Evolutionary conservation across 228 moss, liverwort and hornwort genomes (phyloP), one percentile per base, ranked within the genome.

Genomic region (Sphagnum magellanicum): DNA sequence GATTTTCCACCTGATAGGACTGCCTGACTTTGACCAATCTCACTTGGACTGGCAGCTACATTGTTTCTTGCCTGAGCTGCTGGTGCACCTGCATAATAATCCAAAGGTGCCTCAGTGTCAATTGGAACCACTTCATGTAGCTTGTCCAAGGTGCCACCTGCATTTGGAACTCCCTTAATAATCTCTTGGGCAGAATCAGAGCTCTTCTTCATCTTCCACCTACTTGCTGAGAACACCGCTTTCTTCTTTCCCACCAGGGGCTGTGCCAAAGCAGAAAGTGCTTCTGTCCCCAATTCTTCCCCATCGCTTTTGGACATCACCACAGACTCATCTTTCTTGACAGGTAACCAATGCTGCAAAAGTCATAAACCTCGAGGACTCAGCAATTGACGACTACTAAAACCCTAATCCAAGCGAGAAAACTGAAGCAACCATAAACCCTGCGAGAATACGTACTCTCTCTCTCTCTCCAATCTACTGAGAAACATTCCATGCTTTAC

Each of bases 331-430:
- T 74, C 78, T 69, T 83, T 80, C 51, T 53, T 63, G 70, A 11
- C 67, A 74, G 78, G 74, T 60, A 68, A 59, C 86, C 86, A 86
- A 69, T 86, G 80, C 86, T 86, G 80, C 74, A 75, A 52, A 49
- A 13, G 7, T 8, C 32, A 32, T 32, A 32, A 32, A 32, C 32
- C 32, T 32, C 32, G 32, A 3, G 32, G 32, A 32, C 32, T 32
- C 32, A 32, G 32, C 32, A 32, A 32, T 32, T 32, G 32, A 32
- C 32, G 32, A 32, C 32, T 32, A 32, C 32, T 32, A 32, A 60
- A 60, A 60, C 5, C 5, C 5, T 5, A 60, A 12, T 60, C 14
- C 6, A 61, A 49, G 49, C 4, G 49, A 1, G 49, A 64, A 48
- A 13, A 13, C 10, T 47, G 10, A 1, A 15, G 46, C 8, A 61